Evolutionary conservation across 768 basidiomycete species (phyloP), one percentile per base, ranked within the genome.

Genomic region (Tricholoma sp.): DNA sequence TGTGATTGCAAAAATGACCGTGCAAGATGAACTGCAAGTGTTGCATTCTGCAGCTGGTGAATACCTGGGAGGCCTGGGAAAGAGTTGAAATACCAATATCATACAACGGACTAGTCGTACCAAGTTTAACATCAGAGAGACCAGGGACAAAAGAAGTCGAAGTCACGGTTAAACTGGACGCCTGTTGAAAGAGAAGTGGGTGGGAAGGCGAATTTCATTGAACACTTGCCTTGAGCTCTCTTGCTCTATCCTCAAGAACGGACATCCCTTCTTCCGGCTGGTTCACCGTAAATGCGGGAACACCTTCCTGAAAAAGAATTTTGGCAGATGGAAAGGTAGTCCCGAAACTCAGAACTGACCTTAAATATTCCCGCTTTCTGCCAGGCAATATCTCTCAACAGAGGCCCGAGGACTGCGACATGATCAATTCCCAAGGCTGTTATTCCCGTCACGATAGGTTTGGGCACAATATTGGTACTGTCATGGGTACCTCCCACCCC

Each of bases 301-400:
- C 91, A 16, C 82, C 86, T 75, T 84, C 76, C 89, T 91, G 52
- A 39, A 56, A 29, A n/a, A 18, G 18, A 9, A 18, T 29, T 37
- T 5, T 35, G 19, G 51, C 31, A 59, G 41, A 52, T 29, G 56
- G 45, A 53, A 35, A 59, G 39, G 53, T 22, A 45, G 31, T 39
- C 52, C 18, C 56, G 9, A 9, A 16, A 12, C 34, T 39, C 5
- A 19, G 3, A 27, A 60, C 73, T 27, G 52, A 84, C 89, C 81
- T 99, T 99, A 74, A 88, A 98, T 53, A 99, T 98, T 1, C 97
- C 97, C 27, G 88, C 92, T 70, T 99, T 99, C 66, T 98, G 96
- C 81, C 83, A 84, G 1, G 95, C 91, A 61, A 99, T 98, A 66
- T 97, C 91, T 32, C 76, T 72, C 4, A 98, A 72, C 0, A 95